These are phyloP conservation scores for Rhododendron vialii DNA, from an alignment of 148 eudicot species.

Conservation along the genomic window DNA sequence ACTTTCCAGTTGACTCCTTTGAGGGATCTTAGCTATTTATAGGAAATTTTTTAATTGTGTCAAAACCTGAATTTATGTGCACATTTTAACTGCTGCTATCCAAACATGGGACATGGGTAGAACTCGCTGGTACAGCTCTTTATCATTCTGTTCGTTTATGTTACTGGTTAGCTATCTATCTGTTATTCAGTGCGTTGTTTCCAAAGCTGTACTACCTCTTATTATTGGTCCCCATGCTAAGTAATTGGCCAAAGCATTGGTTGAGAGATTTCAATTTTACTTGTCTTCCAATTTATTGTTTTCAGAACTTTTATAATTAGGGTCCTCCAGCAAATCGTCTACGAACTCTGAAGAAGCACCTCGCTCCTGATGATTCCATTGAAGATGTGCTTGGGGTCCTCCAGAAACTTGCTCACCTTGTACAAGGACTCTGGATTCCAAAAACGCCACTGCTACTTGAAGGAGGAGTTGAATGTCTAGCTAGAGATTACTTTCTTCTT, in stretches of 20 bases:
- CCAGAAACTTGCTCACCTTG: constrained; percentile 49
- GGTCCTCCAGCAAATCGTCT: constrained; percentile 64
- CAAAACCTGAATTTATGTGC: not conserved
- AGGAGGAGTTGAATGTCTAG: constrained; percentile 22
- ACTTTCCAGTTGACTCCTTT: not conserved
- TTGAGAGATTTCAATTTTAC: not conserved
- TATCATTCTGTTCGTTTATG: not conserved
- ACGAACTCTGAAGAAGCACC: constrained; percentile 49
- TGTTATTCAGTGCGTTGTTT: not conserved
- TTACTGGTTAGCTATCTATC: not conserved
- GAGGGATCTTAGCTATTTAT: not conserved
- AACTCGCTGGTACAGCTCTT: not conserved
- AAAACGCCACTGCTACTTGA: constrained; percentile 38
- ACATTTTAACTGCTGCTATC: not conserved
- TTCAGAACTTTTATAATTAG: constrained; percentile 25
- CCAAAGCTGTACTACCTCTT: not conserved
- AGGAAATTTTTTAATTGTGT: not conserved
- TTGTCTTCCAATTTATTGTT: not conserved
- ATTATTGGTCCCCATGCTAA: not conserved
- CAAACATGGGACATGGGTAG: not conserved
- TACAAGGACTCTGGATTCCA: constrained; percentile 89
- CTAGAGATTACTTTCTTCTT: constrained; percentile 53
- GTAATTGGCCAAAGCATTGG: not conserved
- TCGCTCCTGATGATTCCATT: constrained; percentile 52
- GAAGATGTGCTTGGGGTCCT: constrained; percentile 56